Evolutionary conservation across 1,139 yeast genomes (phyloP), one percentile per base, ranked within the genome.

Genomic region (Meyerozyma athensensis): DNA sequence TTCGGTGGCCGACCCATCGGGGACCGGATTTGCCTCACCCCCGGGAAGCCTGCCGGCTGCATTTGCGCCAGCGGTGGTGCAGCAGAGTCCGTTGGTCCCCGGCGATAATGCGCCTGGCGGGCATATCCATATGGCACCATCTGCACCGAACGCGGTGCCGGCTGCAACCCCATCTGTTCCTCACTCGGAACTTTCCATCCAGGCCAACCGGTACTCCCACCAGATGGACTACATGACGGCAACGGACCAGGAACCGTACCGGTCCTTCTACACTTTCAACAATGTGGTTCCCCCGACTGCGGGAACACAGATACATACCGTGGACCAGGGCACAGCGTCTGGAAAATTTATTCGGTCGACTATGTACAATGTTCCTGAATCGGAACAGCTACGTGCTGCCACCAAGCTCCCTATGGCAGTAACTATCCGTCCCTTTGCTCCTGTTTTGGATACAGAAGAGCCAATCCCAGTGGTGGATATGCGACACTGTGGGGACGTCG

Each of bases 251-350:
- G 45, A 42, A 13, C 53, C 53, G 18, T 48, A 59, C 34, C 70
- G 68, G 36, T 60, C 75, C 3, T 87, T 84, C 54, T 67, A 72
- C 39, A 84, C 96, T 3, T 80, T 85, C 53, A 79, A 80, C 52
- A 80, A 85, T 49, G 79, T 85, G 3, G 74, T 77, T 22, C 95
- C 97, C 20, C 96, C 97, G 1, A 69, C 79, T 10, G 82, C 95
- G 0, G 86, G 92, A 1, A 77, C 89, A 1, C 82, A 79, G 47
- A 86, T 70, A 53, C 71, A 69, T 39, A 75, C 84, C 3, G 65
- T 77, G 14, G 97, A 92, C 54, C 95, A 89, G 54, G 96, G 95
- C 3, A 76, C 83, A 4, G 78, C 96, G 2, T 79, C 86, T 21
- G 90, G 97, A 10, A 79, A 86, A 45, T 81, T 81, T 54, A 77